These are phyloP conservation scores for Pseudozyma sp. DNA, from an alignment of 1,284 basidiomycete genomes.

Conservation along the genomic window DNA sequence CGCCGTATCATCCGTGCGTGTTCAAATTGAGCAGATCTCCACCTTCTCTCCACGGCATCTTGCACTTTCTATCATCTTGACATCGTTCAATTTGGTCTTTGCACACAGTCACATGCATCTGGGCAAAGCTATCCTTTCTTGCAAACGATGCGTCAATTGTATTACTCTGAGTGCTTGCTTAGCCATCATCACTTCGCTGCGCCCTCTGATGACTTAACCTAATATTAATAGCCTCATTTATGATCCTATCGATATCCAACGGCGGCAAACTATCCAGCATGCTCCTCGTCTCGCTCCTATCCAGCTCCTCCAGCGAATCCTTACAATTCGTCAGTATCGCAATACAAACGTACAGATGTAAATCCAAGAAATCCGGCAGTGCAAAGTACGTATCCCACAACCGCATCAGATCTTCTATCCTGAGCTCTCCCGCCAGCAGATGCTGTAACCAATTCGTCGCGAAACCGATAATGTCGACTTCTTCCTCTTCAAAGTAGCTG, in stretches of 20 bases:
- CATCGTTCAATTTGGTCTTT: too few relatives aligned
- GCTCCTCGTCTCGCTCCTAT: slow-evolving; percentile 66
- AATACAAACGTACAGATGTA: slow-evolving; percentile 69
- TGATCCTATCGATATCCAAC: slow-evolving; percentile 66
- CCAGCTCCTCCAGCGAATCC: slow-evolving; percentile 68
- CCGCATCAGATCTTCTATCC: slow-evolving; percentile 66
- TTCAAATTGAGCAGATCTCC: too few relatives aligned
- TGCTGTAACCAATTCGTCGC: slow-evolving; percentile 67
- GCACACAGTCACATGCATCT: too few relatives aligned
- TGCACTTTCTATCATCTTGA: too few relatives aligned
- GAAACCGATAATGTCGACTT: slow-evolving; percentile 65
- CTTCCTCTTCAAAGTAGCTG: slow-evolving; percentile 69
- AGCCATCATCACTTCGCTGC: slow-evolving; percentile 33
- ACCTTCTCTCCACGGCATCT: too few relatives aligned
- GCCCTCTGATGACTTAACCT: slow-evolving; percentile 60
- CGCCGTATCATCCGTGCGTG: too few relatives aligned
- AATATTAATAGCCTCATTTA: slow-evolving; percentile 68
- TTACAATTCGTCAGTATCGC: slow-evolving; percentile 69
- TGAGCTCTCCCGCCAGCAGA: slow-evolving; percentile 65
- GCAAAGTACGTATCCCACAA: slow-evolving; percentile 69
- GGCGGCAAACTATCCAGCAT: slow-evolving; percentile 67
- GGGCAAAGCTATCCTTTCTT: too few relatives aligned
- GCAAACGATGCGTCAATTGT: too few relatives aligned
- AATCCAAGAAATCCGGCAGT: slow-evolving; percentile 63
- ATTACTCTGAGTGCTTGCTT: too few relatives aligned